A percentile compares a stretch with the other conserved stretches of the same genome.
phyloP scores from a whole-genome alignment of 208 protist genomes.

The Acanthamoeba triangularis region DNA sequence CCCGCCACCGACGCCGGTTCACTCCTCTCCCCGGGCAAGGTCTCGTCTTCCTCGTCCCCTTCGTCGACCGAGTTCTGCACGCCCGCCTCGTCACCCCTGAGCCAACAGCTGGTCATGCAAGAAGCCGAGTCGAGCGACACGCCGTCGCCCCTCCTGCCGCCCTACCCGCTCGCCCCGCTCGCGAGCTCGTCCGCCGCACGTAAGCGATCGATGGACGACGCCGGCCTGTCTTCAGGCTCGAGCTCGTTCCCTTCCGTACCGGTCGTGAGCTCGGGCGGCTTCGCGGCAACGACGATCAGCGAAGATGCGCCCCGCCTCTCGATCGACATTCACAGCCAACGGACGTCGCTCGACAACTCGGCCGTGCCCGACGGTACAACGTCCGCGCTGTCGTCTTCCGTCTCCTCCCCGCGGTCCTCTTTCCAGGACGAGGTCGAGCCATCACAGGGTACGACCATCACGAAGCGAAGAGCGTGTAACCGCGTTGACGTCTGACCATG shows the following conservation, averaged over 20 bases:
- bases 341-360: background rate
- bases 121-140: background rate
- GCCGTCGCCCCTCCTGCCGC: background rate
- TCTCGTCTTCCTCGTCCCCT: background rate
- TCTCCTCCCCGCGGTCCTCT: conserved; percentile 25
- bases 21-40: background rate
- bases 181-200: background rate
- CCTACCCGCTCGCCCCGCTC: background rate
- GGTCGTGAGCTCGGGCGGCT: background rate
- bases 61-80: conserved; percentile 14
- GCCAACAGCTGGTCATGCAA: background rate
- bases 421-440: conserved; percentile 32
- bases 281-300: too few species aligned
- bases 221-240: background rate
- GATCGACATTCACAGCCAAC: background rate
- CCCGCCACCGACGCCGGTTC: background rate
- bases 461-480: background rate
- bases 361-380: background rate
- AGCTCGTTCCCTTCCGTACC: background rate
- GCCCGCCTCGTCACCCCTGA: background rate
- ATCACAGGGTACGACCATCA: background rate
- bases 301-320: background rate
- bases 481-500: background rate
- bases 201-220: conserved; percentile 14
- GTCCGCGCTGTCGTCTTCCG: background rate